phyloP scores from a whole-genome alignment of 805 yeast species.

The Yarrowia osloensis region DNA sequence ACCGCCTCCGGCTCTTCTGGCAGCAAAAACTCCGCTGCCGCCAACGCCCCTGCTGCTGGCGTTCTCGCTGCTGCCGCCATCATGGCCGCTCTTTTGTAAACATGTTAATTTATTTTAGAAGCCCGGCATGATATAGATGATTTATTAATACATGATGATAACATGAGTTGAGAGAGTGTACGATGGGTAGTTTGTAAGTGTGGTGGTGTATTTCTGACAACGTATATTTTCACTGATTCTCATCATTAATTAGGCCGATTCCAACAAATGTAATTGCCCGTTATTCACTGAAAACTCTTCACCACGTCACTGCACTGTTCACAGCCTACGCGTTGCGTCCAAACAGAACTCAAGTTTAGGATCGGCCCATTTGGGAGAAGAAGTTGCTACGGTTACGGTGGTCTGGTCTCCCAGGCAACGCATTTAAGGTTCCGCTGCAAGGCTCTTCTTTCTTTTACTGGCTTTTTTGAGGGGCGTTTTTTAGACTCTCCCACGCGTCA shows the following conservation, averaged over 20 bases:
- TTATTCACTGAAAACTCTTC: too few relatives aligned
- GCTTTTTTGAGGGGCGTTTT: too few relatives aligned
- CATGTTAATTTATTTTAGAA: slow-evolving; percentile 4
- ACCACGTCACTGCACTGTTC: too few relatives aligned
- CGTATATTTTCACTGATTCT: too few relatives aligned
- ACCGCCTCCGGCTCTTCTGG: slow-evolving; percentile 32
- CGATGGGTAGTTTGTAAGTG: too few relatives aligned
- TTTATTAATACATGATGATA: not conserved
- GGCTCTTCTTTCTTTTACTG: too few relatives aligned
- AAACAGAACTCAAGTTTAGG: not conserved
- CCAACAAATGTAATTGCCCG: too few relatives aligned
- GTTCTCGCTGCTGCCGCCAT: slow-evolving; percentile 33
- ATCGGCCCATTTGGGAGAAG: not conserved
- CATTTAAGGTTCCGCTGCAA: too few relatives aligned
- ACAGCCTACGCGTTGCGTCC: not conserved
- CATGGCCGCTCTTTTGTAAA: slow-evolving; percentile 31
- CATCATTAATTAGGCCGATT: too few relatives aligned
- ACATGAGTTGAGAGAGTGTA: too few relatives aligned
- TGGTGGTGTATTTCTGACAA: too few relatives aligned
- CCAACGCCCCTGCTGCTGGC: slow-evolving; percentile 30
- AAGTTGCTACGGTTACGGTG: not conserved
- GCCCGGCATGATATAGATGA: slow-evolving; percentile 16
- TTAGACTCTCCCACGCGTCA: too few relatives aligned
- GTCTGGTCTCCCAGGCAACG: not conserved
- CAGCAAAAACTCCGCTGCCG: slow-evolving; percentile 32